phyloP scores from a whole-genome alignment of 805 yeast genomes.

The Zygoascus biomembranicola region DNA sequence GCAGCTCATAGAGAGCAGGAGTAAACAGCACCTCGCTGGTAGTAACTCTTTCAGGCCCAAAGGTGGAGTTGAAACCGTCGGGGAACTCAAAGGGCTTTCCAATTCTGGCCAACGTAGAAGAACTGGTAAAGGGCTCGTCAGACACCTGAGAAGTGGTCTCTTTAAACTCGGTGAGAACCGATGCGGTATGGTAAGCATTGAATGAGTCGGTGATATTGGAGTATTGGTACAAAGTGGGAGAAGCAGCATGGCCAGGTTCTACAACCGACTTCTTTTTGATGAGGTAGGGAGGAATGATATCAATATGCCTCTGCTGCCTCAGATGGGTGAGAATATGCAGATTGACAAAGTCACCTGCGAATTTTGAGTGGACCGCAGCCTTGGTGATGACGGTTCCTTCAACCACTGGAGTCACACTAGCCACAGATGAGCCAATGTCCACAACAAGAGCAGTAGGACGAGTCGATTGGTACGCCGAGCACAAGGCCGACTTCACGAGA shows the following conservation, averaged over 20 bases:
- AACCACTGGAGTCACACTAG: conserved; percentile 42
- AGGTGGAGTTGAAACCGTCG: conserved; percentile 39
- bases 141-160: conserved; percentile 33
- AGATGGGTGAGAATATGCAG: conserved; percentile 49
- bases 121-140: conserved; percentile 32
- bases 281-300: conserved; percentile 28
- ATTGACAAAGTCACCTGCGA: conserved; percentile 78
- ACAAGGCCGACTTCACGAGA: conserved; percentile 66
- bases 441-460: conserved; percentile 70
- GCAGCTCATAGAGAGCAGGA: conserved; percentile 47
- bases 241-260: conserved; percentile 30
- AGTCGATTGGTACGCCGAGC: conserved; percentile 44
- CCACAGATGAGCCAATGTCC: conserved; percentile 66
- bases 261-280: conserved; percentile 30
- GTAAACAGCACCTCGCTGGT: conserved; percentile 64
- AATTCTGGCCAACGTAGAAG: conserved; percentile 28
- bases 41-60: conserved; percentile 45
- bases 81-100: conserved; percentile 52
- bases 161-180: conserved; percentile 41
- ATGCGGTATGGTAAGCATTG: conserved; percentile 32
- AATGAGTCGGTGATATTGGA: conserved; percentile 33
- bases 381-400: conserved; percentile 58
- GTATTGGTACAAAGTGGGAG: conserved; percentile 15
- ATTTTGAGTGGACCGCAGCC: conserved; percentile 20
- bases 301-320: conserved; percentile 27